A percentile compares a stretch with the other conserved stretches of the same genome.
Conservation (phyloP, 345 rosid genomes). For the Euphorbia peplus region DNA sequence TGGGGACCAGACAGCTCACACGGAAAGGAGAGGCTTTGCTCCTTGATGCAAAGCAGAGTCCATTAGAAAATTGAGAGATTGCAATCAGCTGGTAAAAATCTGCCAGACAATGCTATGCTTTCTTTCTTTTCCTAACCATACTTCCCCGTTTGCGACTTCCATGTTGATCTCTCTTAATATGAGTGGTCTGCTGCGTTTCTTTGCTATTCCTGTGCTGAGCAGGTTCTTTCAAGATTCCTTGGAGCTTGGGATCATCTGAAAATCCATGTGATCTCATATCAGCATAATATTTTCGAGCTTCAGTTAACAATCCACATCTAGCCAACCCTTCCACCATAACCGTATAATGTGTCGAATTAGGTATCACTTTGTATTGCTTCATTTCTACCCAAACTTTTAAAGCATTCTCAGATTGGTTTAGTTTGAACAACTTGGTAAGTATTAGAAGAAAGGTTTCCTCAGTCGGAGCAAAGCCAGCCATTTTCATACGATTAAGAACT, state of each 20-base stretch:
- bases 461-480: conserved; percentile 53
- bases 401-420: conserved; percentile 59
- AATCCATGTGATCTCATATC: conserved; percentile 73
- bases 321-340: conserved; percentile 56
- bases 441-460: conserved; percentile 57
- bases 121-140: conserved; percentile 9
- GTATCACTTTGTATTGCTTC: conserved; percentile 48
- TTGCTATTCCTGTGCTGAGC: conserved; percentile 15
- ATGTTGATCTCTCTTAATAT: conserved; percentile 19
- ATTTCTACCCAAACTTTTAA: conserved; percentile 72
- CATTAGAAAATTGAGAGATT: not conserved
- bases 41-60: not conserved
- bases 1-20: not conserved
- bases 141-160: conserved; percentile 23
- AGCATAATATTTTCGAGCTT: conserved; percentile 55
- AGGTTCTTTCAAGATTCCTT: conserved; percentile 48
- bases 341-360: conserved; percentile 43
- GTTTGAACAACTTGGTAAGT: conserved; percentile 51
- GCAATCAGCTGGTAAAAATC: not conserved
- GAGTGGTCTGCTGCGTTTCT: conserved; percentile 19
- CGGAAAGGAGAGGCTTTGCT: not conserved
- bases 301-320: conserved; percentile 45
- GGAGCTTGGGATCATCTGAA: conserved; percentile 67
- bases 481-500: conserved; percentile 56
- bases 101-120: not conserved